phyloP scores from a whole-genome alignment of 208 protist genomes.

The Zelonia costaricensis region DNA sequence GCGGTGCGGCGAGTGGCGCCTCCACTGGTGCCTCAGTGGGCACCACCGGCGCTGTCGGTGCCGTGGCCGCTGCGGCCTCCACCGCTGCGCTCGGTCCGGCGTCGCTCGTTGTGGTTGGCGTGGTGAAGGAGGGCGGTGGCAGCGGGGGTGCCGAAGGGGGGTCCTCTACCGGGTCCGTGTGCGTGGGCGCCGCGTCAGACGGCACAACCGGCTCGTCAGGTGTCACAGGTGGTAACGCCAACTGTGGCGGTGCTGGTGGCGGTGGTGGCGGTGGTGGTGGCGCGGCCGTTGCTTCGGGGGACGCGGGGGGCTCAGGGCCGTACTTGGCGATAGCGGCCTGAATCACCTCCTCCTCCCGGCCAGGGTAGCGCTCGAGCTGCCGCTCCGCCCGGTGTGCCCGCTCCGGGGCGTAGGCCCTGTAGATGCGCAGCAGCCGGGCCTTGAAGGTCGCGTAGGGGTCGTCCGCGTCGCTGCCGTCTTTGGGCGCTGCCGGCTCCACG shows the following conservation, averaged over 20 bases:
- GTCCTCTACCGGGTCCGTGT: too few species aligned
- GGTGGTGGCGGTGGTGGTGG: background rate
- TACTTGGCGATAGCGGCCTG: conserved; percentile 26
- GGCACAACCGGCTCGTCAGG: too few species aligned
- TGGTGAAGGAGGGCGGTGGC: too few species aligned
- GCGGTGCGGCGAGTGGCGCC: too few species aligned
- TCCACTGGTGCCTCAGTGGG: background rate
- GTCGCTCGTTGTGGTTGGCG: too few species aligned
- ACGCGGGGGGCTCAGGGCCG: conserved; percentile 4
- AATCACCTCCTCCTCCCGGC: conserved; percentile 56
- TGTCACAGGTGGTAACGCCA: too few species aligned
- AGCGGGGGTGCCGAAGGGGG: too few species aligned
- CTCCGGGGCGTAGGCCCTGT: conserved; percentile 31
- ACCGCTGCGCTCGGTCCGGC: too few species aligned
- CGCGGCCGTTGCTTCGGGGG: background rate
- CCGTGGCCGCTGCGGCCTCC: too few species aligned
- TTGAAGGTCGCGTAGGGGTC: conserved; percentile 15
- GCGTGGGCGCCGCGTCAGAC: too few species aligned
- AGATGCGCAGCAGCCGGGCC: conserved; percentile 30
- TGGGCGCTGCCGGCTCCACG: background rate
- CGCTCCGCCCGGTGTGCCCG: conserved; percentile 23
- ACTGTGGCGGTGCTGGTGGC: too few species aligned
- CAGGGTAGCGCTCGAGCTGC: conserved; percentile 51
- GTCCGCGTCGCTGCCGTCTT: background rate
- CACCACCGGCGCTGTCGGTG: too few species aligned